Base-by-base conservation (phyloP, 441 rosid species). In the Mallotus japonicus region DNA sequence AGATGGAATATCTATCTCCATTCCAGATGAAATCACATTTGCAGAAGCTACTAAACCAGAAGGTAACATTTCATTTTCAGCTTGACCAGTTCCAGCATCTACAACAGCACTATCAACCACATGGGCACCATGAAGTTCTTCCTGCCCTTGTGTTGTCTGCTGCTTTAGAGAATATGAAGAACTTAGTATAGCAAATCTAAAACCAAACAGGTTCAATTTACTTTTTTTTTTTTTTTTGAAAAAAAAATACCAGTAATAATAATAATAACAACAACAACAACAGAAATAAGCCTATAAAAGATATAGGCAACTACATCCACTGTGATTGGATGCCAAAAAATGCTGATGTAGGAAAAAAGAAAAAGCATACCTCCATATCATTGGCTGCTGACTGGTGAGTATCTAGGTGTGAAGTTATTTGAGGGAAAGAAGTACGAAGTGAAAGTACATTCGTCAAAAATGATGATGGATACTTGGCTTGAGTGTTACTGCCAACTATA, bases 361-460 rank as follows among this genome's bases (percentile, higher is more conserved):
- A 14, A 22, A 67, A 73, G 46, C 67, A 49, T 86, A 90, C 95
- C 87, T 64, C 73, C 80, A 44, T 46, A 59, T 81, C 84, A 76
- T 76, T 69, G 34, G 87, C 77, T 66, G 72, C 75, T 61, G 82
- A 76, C 70, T 67, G 80, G 40, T 72, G 80, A 78, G 77, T 82
- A 80, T 78, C 78, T 55, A 90, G 78, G 62, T 74, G 73, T 51
- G 90, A 83, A 81, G 92, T 92, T 80, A 92, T 82, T 46, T 89
- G 89, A 0, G 95, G 95, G 87, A 92, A 92, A 73, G 92, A 76
- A 79, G 87, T 87, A 53, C 97, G 87, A 61, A 96, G 88, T 75
- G 97, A 89, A 79, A 90, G 85, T 79, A 88, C 92, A 84, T 86
- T 85, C 51, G 90, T 80, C 62, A 92, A 75, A 81, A 92, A 92